phyloP scores from a whole-genome alignment of 495 filamentous ascomycete genomes.

The Penicillium coffeae region DNA sequence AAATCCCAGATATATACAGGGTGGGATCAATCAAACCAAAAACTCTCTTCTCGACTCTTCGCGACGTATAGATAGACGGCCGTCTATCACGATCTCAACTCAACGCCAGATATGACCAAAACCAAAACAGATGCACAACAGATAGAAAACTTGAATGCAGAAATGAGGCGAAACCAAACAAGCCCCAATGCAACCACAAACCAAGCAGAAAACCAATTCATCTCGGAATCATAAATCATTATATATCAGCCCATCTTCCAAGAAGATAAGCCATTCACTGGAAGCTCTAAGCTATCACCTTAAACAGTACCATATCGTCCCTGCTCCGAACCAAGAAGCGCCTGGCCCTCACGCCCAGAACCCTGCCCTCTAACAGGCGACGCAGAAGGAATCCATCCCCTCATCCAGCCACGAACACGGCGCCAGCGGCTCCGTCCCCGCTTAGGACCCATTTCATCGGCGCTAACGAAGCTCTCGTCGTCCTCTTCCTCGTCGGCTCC shows the following conservation, averaged over 20 bases:
- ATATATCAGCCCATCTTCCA: background rate
- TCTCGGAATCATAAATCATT: background rate
- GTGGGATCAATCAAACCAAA: background rate
- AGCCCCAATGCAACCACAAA: background rate
- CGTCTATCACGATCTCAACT: background rate
- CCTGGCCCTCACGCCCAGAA: slow-evolving; percentile 25
- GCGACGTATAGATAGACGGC: background rate
- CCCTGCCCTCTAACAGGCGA: slow-evolving; percentile 22
- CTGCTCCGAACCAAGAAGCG: slow-evolving; percentile 29
- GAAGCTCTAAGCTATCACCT: slow-evolving; percentile 1
- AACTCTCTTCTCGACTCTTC: no score
- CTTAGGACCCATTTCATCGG: slow-evolving; percentile 30
- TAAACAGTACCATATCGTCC: slow-evolving; percentile 38
- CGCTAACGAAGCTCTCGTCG: slow-evolving; percentile 16
- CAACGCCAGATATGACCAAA: background rate
- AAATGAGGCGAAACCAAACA: background rate
- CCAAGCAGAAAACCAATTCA: background rate
- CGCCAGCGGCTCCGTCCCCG: slow-evolving; percentile 47
- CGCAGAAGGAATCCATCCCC: slow-evolving; percentile 59
- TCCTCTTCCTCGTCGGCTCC: slow-evolving; percentile 39
- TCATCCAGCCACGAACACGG: slow-evolving; percentile 63
- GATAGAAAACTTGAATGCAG: background rate
- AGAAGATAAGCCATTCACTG: background rate
- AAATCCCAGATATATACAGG: background rate
- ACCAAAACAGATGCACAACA: background rate